phyloP scores from a whole-genome alignment of 495 filamentous ascomycete genomes.

The Hypoxylon crocopeplum region DNA sequence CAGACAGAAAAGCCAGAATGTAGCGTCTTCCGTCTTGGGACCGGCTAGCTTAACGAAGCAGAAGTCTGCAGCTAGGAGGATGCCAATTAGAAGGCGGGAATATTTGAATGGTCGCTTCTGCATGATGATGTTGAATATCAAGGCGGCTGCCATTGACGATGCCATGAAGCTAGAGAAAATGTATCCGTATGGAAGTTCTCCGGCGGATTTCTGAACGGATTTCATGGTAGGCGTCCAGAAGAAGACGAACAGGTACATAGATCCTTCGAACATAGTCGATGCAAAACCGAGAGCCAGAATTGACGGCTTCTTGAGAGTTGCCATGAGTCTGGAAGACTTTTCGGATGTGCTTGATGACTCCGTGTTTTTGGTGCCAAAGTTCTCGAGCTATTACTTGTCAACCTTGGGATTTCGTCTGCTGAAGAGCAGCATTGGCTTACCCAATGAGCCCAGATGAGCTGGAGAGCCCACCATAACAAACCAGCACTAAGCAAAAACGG shows the following conservation, averaged over 20 bases:
- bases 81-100: constrained; percentile 45
- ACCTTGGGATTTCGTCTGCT: not conserved
- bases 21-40: constrained; percentile 48
- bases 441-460: constrained; percentile 54
- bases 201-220: constrained; percentile 41
- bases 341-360: constrained; percentile 15
- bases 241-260: constrained; percentile 67
- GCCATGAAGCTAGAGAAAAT: constrained; percentile 67
- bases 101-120: constrained; percentile 36
- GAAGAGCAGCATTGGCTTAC: constrained; percentile 44
- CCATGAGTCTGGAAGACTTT: constrained; percentile 21
- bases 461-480: constrained; percentile 47
- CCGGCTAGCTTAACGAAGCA: constrained; percentile 50
- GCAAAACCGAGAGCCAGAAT: constrained; percentile 54
- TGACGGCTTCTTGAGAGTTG: constrained; percentile 43
- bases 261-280: constrained; percentile 62
- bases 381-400: constrained; percentile 49
- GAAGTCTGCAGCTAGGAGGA: constrained; percentile 44
- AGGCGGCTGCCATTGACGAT: constrained; percentile 57
- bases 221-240: constrained; percentile 61
- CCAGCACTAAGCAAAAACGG: constrained; percentile 55
- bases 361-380: constrained; percentile 47
- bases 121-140: constrained; percentile 50
- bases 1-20: constrained; percentile 61
- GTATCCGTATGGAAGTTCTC: constrained; percentile 58